Evolutionary conservation across 1,284 basidiomycete species (phyloP), one percentile per base, ranked within the genome.

Genomic region (Moesziomyces globuligerus): DNA sequence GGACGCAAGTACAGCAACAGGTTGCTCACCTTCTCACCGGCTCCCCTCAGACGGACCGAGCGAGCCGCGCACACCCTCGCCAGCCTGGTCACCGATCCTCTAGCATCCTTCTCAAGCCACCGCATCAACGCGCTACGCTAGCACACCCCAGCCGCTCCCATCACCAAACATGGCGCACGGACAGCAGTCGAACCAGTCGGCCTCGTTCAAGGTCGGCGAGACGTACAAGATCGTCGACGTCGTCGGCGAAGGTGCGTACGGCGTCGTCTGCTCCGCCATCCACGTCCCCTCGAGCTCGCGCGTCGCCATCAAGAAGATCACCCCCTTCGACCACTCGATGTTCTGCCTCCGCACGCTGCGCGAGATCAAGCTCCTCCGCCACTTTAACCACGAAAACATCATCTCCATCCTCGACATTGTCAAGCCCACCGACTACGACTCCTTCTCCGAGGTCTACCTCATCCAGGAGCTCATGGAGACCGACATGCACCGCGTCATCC

Each of bases 401-500:
- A 73, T 72, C 59, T 72, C 75, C 28, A 60, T 69, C 43, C 56
- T 80, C 38, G 74, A 78, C 51, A 72, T 78, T 34, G 53, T 80
- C 48, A 73, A 78, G 47, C 73, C 80, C 24, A 47, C 20, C 17
- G 68, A 91, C 36, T 86, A 93, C 82, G 93, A 97, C 26, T 86
- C 87, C 4, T 98, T 98, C 87, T 94, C 92, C 76, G 95, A 98
- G 84, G 94, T 93, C n/a, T 91, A 88, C 74, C 87, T 94, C 57
- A 91, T 94, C 36, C 86, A 72, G 66, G 80, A 82, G 39, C 60
- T 82, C 13, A 82, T 82, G 80, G 80, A 82, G 55, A 82, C 80
- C 17, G 80, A 82, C 41, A 75, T 82, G 75, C 80, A 82, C 48
- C 66, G 80, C 0, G 81, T 83, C 42, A 81, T 83, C 38, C 75